Conservation (phyloP, 164 flowering plant species). For the Buxus sempervirens region DNA sequence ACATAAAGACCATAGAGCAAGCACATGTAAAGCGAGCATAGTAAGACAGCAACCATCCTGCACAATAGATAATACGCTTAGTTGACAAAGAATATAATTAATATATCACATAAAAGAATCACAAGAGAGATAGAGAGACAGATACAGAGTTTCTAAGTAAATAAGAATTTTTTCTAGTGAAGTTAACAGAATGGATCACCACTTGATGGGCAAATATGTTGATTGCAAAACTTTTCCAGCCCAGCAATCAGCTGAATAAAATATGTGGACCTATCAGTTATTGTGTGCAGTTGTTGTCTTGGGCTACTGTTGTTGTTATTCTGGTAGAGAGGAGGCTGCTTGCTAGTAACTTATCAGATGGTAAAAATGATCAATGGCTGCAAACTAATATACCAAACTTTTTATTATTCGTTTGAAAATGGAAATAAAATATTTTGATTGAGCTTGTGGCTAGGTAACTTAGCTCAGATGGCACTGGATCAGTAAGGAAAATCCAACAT, state of each 20-base stretch:
- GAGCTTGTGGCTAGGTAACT: not conserved
- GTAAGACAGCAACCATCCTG: constrained; percentile 47
- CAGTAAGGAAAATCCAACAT: not conserved
- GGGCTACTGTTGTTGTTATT: no score
- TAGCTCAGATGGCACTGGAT: not conserved
- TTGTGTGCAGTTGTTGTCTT: no score
- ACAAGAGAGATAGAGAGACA: not conserved
- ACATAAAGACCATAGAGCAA: constrained; percentile 72
- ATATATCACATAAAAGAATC: not conserved
- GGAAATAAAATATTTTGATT: not conserved
- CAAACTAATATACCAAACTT: not conserved
- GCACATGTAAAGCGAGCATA: constrained; percentile 41
- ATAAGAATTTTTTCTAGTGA: no score
- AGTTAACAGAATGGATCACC: not conserved
- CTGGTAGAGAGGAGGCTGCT: no score
- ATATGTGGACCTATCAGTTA: no score
- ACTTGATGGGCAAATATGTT: not conserved
- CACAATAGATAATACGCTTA: constrained; percentile 3
- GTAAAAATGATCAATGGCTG: no score
- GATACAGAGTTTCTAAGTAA: no score
- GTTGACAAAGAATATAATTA: no score
- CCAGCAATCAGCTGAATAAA: no score
- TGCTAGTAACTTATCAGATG: no score
- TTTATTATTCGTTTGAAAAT: not conserved
- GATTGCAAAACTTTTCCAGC: not conserved